Percentiles rank a stretch among this genome's conserved stretches.
Evolutionary conservation across 1,284 basidiomycete species (phyloP).

Genomic region (Cystobasidium sp.): DNA sequence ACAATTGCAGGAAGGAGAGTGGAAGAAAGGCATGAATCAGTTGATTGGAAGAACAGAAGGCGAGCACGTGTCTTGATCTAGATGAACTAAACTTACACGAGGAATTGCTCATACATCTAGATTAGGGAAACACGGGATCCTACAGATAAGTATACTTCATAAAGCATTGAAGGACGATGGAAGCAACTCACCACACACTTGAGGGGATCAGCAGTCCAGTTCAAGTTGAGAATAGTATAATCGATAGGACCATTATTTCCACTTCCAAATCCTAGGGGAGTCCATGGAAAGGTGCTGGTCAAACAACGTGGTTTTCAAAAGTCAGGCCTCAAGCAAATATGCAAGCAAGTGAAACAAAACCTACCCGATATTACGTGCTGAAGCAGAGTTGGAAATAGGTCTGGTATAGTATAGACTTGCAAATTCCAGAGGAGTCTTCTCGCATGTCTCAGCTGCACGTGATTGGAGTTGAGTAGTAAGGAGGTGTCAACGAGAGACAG

Average conservation of each 20-base stretch:
- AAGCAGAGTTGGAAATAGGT: conserved; percentile 20
- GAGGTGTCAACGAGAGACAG: neutral
- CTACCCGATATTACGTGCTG: conserved; percentile 4
- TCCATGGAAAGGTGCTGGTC: conserved; percentile 44
- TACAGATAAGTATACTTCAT: neutral
- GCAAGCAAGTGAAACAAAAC: neutral
- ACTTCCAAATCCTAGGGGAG: conserved; percentile 26
- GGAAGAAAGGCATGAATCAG: neutral
- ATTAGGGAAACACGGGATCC: neutral
- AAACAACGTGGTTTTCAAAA: neutral
- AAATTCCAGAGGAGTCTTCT: conserved; percentile 31
- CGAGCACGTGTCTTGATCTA: neutral
- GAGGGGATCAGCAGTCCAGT: conserved; percentile 43
- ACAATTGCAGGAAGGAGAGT: neutral
- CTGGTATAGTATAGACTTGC: conserved; percentile 35
- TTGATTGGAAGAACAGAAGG: neutral
- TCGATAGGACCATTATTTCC: conserved; percentile 41
- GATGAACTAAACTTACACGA: conserved; percentile 10
- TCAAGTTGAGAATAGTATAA: conserved; percentile 41
- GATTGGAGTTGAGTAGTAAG: neutral
- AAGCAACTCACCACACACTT: conserved; percentile 30
- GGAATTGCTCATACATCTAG: conserved; percentile 44
- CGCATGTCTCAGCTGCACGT: conserved; percentile 33
- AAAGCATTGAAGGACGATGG: neutral
- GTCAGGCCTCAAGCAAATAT: neutral